Conservation (phyloP, 2,329 filamentous ascomycete genomes). For the Gremmenia infestans region DNA sequence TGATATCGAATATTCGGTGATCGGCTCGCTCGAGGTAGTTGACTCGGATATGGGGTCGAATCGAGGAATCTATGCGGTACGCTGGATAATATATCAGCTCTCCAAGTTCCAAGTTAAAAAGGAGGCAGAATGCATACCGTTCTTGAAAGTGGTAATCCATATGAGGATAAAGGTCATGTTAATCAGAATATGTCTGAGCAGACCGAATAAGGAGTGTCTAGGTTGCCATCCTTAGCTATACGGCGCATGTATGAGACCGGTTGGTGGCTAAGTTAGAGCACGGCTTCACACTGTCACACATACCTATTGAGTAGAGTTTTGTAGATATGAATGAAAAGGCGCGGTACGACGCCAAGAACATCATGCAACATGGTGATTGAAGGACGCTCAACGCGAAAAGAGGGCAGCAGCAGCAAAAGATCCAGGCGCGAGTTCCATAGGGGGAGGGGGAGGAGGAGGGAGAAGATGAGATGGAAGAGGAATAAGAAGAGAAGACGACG, state of each 20-base stretch:
- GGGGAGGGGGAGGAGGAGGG: background rate
- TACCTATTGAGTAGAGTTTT: conserved; percentile 25
- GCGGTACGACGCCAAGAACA: conserved; percentile 14
- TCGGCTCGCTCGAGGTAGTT: conserved; percentile 24
- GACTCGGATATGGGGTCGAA: conserved; percentile 24
- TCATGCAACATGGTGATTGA: conserved; percentile 10
- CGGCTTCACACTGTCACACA: background rate
- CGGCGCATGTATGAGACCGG: background rate
- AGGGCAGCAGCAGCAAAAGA: background rate
- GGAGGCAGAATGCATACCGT: conserved; percentile 15
- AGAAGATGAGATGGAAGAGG: background rate
- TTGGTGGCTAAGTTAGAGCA: background rate
- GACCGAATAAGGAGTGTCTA: conserved; percentile 27
- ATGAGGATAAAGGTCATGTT: conserved; percentile 27
- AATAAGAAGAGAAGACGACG: background rate
- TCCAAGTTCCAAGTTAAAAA: background rate
- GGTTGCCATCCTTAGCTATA: background rate
- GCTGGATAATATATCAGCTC: conserved; percentile 11
- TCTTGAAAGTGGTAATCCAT: conserved; percentile 30
- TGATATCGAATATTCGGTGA: conserved; percentile 22
- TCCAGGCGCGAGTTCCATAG: background rate
- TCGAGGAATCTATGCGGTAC: conserved; percentile 26
- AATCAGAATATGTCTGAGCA: conserved; percentile 26
- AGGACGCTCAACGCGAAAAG: background rate
- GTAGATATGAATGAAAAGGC: conserved; percentile 25